Evolutionary conservation across 2,329 filamentous ascomycete species (phyloP), one percentile per base, ranked within the genome.

Genomic region (Microdochium nivale): DNA sequence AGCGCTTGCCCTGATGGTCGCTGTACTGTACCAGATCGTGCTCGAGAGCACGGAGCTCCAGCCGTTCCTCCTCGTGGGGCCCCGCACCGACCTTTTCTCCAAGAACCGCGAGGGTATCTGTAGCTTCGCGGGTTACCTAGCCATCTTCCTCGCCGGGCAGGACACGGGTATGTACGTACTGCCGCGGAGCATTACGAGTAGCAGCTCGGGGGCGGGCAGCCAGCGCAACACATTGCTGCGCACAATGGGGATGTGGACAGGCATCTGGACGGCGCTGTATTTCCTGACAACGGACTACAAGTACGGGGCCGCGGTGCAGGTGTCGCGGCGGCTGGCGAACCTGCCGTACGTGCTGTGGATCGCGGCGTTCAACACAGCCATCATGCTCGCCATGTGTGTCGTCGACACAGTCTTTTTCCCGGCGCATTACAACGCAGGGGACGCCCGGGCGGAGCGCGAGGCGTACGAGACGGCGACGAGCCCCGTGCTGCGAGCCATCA

Each of bases 21-120:
- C 78, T 13, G 73, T 82, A 25, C 57, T 75, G 23, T 96, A 97
- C 69, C 87, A 97, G 67, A 65, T 87, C 8, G 72, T 81, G 1
- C 79, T 97, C 9, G 87, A 92, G 62, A 83, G 75, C 51, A 95
- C 90, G 0, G 70, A 74, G n/a, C 77, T 97, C 27, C 90, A 94
- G 62, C 79, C 80, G 9, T 97, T 84, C 65, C 86, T 97, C 55
- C 77, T 99, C 23, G 82, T 87, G 8, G 90, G 89, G 1, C 88
- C 89, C 5, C 83, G 94, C 3, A 83, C 78, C 0, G 81, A 90
- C 60, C 73, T 96, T 14, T 67, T 99, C 5, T 92, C 89, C 2
- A 88, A 90, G 75, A 99, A 99, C 65, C 81, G 92, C 25, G 94
- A 99, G 67, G 94, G 94, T 0, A 78, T 99, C n/a, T 96, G 92